Evolutionary conservation across 176 grass and related monocot genomes (phyloP).

Genomic region (Calamus simplicifolius): DNA sequence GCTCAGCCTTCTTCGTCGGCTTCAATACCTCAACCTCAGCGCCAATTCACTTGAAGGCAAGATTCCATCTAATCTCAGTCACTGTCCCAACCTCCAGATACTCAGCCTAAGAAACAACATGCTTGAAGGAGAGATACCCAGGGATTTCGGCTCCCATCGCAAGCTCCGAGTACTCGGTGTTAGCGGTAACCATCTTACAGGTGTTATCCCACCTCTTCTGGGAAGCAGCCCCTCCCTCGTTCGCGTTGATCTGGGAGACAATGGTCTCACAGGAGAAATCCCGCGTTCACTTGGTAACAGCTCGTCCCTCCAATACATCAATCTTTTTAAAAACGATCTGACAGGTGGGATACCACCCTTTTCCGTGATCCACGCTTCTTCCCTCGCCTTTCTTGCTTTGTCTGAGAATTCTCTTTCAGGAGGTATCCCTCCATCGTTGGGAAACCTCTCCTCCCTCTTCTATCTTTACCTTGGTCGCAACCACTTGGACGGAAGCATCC

Average conservation of each 20-base stretch:
- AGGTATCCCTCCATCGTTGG: conserved; percentile 27
- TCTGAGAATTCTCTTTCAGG: conserved; percentile 27
- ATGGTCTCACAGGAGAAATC: conserved; percentile 35
- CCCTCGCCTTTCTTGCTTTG: conserved; percentile 19
- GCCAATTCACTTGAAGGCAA: conserved; percentile 14
- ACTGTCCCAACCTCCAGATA: neutral
- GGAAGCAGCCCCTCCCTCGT: conserved; percentile 31
- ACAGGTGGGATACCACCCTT: conserved; percentile 30
- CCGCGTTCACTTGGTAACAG: conserved; percentile 30
- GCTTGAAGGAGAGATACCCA: conserved; percentile 23
- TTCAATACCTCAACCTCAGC: conserved; percentile 19
- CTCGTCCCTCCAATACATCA: conserved; percentile 12
- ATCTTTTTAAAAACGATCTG: conserved; percentile 25
- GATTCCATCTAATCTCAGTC: conserved; percentile 10
- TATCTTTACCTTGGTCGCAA: conserved; percentile 23
- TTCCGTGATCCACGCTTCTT: neutral
- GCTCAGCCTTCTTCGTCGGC: conserved; percentile 11
- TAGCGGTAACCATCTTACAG: conserved; percentile 21
- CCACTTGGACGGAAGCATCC: conserved; percentile 35
- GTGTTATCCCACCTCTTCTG: conserved; percentile 27
- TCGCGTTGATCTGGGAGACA: conserved; percentile 15
- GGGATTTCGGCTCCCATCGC: conserved; percentile 7
- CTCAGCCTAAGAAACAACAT: conserved; percentile 3
- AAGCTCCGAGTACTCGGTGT: conserved; percentile 20
- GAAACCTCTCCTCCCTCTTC: conserved; percentile 32